Conservation (phyloP, 352 stramenopile genomes). For the Pythium apleroticum region DNA sequence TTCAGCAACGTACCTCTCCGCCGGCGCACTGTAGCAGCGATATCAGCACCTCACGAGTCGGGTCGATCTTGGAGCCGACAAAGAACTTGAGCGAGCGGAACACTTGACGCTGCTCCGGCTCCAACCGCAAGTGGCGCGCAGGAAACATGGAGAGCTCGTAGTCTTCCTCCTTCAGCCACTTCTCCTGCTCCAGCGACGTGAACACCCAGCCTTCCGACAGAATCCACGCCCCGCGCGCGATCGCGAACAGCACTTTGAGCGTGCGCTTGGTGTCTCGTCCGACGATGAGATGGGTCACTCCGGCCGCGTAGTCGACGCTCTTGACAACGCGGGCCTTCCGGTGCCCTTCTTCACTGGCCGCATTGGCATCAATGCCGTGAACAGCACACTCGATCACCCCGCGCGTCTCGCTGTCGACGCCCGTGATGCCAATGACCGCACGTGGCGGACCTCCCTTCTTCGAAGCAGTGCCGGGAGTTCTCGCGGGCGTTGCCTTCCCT, state of each 20-base stretch:
- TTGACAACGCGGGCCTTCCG: conserved; percentile 78
- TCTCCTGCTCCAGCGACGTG: conserved; percentile 67
- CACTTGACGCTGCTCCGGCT: conserved; percentile 54
- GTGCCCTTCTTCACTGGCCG: conserved; percentile 43
- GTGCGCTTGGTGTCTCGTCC: conserved; percentile 66
- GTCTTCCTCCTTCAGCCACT: conserved; percentile 66
- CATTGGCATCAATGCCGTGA: conserved; percentile 71
- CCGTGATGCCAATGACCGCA: conserved; percentile 78
- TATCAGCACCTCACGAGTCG: conserved; percentile 68
- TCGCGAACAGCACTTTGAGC: conserved; percentile 85
- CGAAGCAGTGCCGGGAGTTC: not conserved
- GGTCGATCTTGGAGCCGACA: conserved; percentile 69
- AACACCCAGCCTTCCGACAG: conserved; percentile 81
- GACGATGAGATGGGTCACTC: conserved; percentile 77
- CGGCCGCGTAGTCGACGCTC: conserved; percentile 66
- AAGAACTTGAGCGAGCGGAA: conserved; percentile 71
- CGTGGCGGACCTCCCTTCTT: conserved; percentile 26
- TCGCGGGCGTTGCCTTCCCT: conserved; percentile 1
- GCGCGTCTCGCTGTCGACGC: conserved; percentile 55
- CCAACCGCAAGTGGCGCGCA: conserved; percentile 41
- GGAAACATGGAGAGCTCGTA: conserved; percentile 62
- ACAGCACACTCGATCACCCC: conserved; percentile 73
- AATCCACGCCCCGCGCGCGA: conserved; percentile 79
- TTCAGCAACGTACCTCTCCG: conserved; percentile 45
- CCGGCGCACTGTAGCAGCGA: conserved; percentile 74